Evolutionary conservation across 345 rosid genomes (phyloP).

Genomic region (Euphorbia tirucalli): DNA sequence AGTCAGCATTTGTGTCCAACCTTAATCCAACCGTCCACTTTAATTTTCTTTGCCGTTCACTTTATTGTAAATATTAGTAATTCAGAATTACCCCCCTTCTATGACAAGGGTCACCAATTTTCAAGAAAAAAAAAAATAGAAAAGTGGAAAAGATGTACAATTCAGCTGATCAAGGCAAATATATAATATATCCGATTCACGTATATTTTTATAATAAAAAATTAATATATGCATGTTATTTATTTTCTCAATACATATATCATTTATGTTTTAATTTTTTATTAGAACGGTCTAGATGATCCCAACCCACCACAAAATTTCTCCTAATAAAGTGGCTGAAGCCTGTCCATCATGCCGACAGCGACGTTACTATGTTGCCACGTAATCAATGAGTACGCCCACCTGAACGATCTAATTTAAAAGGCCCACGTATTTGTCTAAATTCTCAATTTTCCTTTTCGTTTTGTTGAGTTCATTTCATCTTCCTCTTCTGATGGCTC

Average conservation of each 20-base stretch:
- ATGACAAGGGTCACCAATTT: no score
- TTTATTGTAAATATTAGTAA: no score
- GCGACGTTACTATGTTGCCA: not conserved
- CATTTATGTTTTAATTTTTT: no score
- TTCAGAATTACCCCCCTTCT: not conserved
- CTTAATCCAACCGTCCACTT: not conserved
- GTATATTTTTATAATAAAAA: no score
- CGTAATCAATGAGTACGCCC: not conserved
- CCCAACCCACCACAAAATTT: no score
- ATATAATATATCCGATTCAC: no score
- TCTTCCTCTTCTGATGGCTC: slow-evolving; percentile 47
- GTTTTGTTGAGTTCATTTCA: not conserved
- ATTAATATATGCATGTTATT: no score
- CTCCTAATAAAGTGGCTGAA: not conserved
- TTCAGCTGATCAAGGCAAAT: no score
- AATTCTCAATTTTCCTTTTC: not conserved
- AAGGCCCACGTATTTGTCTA: not conserved
- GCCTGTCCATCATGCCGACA: not conserved
- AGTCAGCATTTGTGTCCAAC: not conserved
- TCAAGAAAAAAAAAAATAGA: not conserved
- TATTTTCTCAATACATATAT: no score
- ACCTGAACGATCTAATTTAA: not conserved
- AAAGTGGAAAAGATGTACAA: not conserved
- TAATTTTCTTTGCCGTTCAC: not conserved
- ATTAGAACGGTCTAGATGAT: no score